Base-by-base conservation (phyloP, 306 rosid genomes). In the Cucurbita maxima region DNA sequence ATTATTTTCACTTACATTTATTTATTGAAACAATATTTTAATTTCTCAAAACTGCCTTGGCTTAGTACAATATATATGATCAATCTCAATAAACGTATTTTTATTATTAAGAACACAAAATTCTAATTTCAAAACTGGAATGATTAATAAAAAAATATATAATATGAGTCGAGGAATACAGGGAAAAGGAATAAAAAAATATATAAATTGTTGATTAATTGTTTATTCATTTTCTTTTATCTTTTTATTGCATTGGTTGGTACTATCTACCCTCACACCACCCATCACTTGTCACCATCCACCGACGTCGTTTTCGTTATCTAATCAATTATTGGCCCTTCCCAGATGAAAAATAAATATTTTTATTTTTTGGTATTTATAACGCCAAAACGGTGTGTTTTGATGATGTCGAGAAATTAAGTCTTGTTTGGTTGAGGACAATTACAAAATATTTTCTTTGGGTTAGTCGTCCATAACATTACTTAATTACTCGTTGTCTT, bases 221-320 rank as follows among this genome's bases (percentile, higher is more conserved):
- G n/a, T n/a, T n/a, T n/a, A n/a, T n/a, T n/a, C 84, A 86, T 58
- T 80, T 77, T 81, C 69, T 41, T 19, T 19, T 34, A 53, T 73
- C 82, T 56, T 78, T 77, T 37, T 61, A 16, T 20, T 50, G 71
- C 74, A 18, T 66, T 38, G 50, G 36, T 44, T 52, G 56, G 71
- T 72, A 63, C 61, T 64, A 47, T 7, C 47, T 43, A 43, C 76
- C 79, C 47, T 66, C 72, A 10, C 66, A 60, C 34, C 58, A 38
- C 19, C 40, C 77, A 76, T 20, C 73, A 50, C 54, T 72, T 59
- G 50, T 72, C 58, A n/a, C 75, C 74, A 72, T 63, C 75, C 41
- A 67, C 73, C 83, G 72, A 76, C 71, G 79, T 78, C 72, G 37
- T 62, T 71, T 78, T 78, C 87, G 25, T 81, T 63, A 76, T 79